Evolutionary conservation across 2,329 filamentous ascomycete genomes (phyloP), one percentile per base, ranked within the genome.

Genomic region (Chrysoporthe austroafricana): DNA sequence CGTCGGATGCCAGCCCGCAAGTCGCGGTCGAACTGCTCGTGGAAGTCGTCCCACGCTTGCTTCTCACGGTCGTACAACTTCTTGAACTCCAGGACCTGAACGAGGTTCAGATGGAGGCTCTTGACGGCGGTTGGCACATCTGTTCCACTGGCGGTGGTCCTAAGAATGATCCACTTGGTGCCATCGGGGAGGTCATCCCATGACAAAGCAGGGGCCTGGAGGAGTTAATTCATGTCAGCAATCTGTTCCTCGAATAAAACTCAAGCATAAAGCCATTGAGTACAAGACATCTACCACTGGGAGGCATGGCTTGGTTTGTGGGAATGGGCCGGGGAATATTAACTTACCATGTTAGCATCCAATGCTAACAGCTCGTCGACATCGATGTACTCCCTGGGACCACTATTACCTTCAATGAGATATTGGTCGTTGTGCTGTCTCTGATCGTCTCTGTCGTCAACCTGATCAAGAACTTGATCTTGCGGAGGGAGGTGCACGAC

Each of bases 141-240:
- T 14, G 61, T 46, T 14, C 59, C 39, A 21, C 46, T 32, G 9
- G 69, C 69, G 50, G 74, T 46, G 21, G 73, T 71, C 26, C 66
- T 60, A 18, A 73, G 21, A 58, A 75, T 72, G 39, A 72, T 66
- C 32, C 71, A 73, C 62, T 74, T 71, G 62, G 73, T 69, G 21
- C 68, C 67, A 21, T 71, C 60, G 4, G 71, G 56, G 13, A 76
- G 71, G 42, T 67, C 57, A 0, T 62, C 13, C 74, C 74, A 76
- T 34, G 66, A 32, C 58, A 14, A 21, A 26, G 42, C 39, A 32
- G 39, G 57, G n/a, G n/a, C 5, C 57, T 68, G 26, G 14, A 21
- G 11, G 18, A 18, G 16, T n/a, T 34, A 7, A 18, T 13, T 13
- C 11, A 34, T 44, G 34, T 68, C 18, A 66, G 63, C 34, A 43